Conservation (phyloP, 2,329 filamentous ascomycete species). For the Sphaceloma murrayae region DNA sequence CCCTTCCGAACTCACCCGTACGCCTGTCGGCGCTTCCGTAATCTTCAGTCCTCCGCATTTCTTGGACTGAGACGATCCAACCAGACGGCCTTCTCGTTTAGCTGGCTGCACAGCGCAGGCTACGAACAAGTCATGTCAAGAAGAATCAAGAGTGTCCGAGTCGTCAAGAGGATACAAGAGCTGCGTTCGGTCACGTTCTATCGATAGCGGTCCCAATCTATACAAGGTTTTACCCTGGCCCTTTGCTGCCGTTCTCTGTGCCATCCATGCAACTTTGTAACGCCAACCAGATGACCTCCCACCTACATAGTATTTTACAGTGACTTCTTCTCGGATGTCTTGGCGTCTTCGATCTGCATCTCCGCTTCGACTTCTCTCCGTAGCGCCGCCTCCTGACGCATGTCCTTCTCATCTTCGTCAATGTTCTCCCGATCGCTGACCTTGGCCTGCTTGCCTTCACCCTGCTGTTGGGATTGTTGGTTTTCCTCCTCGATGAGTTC, state of each 20-base stretch:
- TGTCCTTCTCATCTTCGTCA: slow-evolving; percentile 69
- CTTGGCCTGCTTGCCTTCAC: slow-evolving; percentile 44
- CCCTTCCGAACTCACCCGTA: slow-evolving; percentile 10
- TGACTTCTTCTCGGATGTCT: slow-evolving; percentile 9
- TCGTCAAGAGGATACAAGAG: neutral
- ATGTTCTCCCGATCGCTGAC: slow-evolving; percentile 79
- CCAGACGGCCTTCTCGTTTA: no score
- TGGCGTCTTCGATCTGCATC: slow-evolving; percentile 4
- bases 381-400: slow-evolving; percentile 25
- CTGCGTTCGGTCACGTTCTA: no score
- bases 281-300: neutral
- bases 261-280: neutral
- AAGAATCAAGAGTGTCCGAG: no score
- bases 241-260: neutral
- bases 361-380: slow-evolving; percentile 23
- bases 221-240: slow-evolving; percentile 10
- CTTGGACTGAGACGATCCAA: no score
- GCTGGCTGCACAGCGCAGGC: no score
- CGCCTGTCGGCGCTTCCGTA: no score
- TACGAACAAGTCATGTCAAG: no score
- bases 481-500: slow-evolving; percentile 97
- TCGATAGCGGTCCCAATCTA: slow-evolving; percentile 2
- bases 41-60: no score
- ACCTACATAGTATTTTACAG: neutral
- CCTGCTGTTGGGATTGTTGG: slow-evolving; percentile 74